A percentile compares a stretch with the other conserved stretches of the same genome.
Evolutionary conservation across 441 rosid species (phyloP).

Genomic region (Melastoma candidum): DNA sequence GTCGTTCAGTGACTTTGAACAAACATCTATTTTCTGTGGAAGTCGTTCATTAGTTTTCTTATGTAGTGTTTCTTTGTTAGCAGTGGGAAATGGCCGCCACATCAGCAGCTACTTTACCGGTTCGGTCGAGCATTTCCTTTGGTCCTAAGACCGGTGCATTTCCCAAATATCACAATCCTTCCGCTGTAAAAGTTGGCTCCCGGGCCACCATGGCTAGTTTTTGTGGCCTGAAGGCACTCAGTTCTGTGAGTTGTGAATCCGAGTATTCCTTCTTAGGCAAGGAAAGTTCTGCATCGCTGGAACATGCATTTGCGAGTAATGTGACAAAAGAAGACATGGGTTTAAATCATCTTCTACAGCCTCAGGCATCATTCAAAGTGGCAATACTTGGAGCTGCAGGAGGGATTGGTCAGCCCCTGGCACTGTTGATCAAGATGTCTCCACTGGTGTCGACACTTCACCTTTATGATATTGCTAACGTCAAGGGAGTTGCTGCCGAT

Average conservation of each 20-base stretch:
- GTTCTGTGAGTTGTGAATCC: slow-evolving; percentile 31
- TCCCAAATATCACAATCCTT: slow-evolving; percentile 28
- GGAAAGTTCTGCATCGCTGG: slow-evolving; percentile 44
- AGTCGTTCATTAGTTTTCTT: background rate
- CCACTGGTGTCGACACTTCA: slow-evolving; percentile 75
- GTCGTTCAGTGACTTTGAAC: too few relatives aligned
- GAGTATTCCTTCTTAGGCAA: slow-evolving; percentile 49
- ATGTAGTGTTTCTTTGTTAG: background rate
- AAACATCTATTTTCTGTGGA: background rate
- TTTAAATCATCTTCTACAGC: slow-evolving; percentile 29
- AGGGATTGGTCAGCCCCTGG: slow-evolving; percentile 91
- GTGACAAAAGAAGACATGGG: slow-evolving; percentile 28
- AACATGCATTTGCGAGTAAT: slow-evolving; percentile 27
- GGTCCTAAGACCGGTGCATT: slow-evolving; percentile 32
- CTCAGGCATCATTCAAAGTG: slow-evolving; percentile 78
- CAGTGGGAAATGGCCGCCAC: slow-evolving; percentile 57
- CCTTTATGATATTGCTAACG: slow-evolving; percentile 92
- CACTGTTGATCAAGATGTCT: slow-evolving; percentile 88
- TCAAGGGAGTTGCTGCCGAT: slow-evolving; percentile 96
- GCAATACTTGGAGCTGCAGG: slow-evolving; percentile 96
- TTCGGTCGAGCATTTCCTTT: slow-evolving; percentile 41
- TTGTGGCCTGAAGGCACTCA: slow-evolving; percentile 58
- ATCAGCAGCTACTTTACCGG: slow-evolving; percentile 49
- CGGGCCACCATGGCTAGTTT: slow-evolving; percentile 33
- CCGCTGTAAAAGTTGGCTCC: slow-evolving; percentile 27